Evolutionary conservation across 306 rosid species (phyloP), one percentile per base, ranked within the genome.

Genomic region (Luffa acutangula): DNA sequence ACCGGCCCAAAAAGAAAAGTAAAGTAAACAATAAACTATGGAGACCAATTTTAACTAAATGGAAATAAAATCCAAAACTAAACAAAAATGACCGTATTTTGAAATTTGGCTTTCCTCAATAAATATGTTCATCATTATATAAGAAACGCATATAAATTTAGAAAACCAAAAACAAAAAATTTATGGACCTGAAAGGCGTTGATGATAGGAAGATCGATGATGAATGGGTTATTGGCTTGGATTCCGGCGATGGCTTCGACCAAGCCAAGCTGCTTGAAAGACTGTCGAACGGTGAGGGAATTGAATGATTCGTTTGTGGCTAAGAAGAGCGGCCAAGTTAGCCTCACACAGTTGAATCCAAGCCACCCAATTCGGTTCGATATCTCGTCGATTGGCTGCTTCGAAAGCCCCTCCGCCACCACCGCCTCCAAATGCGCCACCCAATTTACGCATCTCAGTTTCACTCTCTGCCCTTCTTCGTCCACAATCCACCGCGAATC

Each of bases 311-410:
- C 89, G 54, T 92, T 87, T 34, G 95, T 91, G 42, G 81, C 62
- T 36, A 95, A 65, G 46, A 79, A 77, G 21, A 86, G 82, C 0
- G 98, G 98, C 97, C 97, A 95, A 71, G 98, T 92, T 51, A 95
- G 92, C 76, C 98, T 87, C 7, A 92, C 98, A 81, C 98, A 95
- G 85, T 95, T 95, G 80, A 95, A 92, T 25, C 98, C 98, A 85
- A 92, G 81, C 9, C 88, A 79, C 31, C 67, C 60, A 14, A 95
- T 86, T 2, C 79, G 82, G n/a, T 46, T 52, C 0, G 97, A 84
- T 25, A 95, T 89, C 36, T 41, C 82, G 49, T 88, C 97, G 75
- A 91, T 25, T 0, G 97, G 97, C 81, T 88, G 85, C 81, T 90
- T 95, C 81, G 90, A 91, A 0, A 95, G 95, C 9, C 98, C 98